Conservation (phyloP, 176 grass and related monocot species). For the Typha latifolia region DNA sequence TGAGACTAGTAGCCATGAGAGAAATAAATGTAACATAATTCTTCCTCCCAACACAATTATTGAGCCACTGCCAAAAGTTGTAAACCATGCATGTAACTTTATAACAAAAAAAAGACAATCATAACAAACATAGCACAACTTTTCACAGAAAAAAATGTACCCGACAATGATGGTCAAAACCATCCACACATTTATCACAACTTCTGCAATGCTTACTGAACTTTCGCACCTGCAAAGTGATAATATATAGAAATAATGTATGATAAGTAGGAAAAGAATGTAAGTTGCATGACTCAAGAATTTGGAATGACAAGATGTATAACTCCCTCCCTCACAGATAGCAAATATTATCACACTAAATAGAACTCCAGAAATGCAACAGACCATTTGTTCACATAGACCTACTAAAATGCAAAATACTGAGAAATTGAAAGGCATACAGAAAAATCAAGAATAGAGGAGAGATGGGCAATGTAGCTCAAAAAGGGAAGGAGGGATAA, state of each 20-base stretch:
- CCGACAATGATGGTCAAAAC: conserved; percentile 98
- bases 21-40: conserved; percentile 87
- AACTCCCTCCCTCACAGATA: too few species aligned
- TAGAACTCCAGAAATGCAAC: too few species aligned
- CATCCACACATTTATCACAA: conserved; percentile 98
- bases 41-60: conserved; percentile 96
- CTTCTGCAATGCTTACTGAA: conserved; percentile 99
- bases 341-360: too few species aligned
- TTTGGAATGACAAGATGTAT: too few species aligned
- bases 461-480: not conserved
- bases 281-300: not conserved
- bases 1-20: conserved; percentile 84
- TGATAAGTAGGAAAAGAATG: not conserved
- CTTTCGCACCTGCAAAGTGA: conserved; percentile 52
- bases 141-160: conserved; percentile 17
- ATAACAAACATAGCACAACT: conserved; percentile 9
- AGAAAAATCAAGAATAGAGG: too few species aligned
- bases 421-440: too few species aligned
- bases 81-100: conserved; percentile 7
- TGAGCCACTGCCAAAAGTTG: conserved; percentile 75
- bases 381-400: too few species aligned
- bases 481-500: not conserved
- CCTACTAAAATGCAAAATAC: too few species aligned
- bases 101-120: conserved; percentile 7
- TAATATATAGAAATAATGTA: not conserved